phyloP scores from a whole-genome alignment of 1,284 basidiomycete species.

The Ganoderma meredithae region DNA sequence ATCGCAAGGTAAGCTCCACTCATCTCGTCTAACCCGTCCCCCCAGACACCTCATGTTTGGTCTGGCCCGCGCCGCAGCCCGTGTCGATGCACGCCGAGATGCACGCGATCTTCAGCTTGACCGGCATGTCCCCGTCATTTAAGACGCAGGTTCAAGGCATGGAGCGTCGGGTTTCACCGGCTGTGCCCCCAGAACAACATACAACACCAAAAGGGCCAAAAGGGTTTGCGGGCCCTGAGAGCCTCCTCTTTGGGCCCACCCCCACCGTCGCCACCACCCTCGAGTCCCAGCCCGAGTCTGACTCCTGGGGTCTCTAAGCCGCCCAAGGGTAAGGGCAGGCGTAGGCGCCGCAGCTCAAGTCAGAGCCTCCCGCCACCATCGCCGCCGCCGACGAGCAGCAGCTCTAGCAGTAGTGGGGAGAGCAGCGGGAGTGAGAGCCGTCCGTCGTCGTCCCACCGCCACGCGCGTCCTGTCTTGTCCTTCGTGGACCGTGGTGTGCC shows the following conservation, averaged over 20 bases:
- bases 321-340: slow-evolving; percentile 31
- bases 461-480: neutral
- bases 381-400: slow-evolving; percentile 3
- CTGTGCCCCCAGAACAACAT: slow-evolving; percentile 33
- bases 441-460: slow-evolving; percentile 7
- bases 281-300: slow-evolving; percentile 16
- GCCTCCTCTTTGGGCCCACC: slow-evolving; percentile 36
- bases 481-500: neutral
- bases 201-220: slow-evolving; percentile 41
- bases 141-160: slow-evolving; percentile 60
- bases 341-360: slow-evolving; percentile 19
- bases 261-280: slow-evolving; percentile 10
- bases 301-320: slow-evolving; percentile 22
- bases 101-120: slow-evolving; percentile 62
- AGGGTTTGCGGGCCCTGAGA: slow-evolving; percentile 36
- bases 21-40: neutral
- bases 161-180: slow-evolving; percentile 43
- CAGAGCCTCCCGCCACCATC: slow-evolving; percentile 9
- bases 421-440: slow-evolving; percentile 26
- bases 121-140: slow-evolving; percentile 60
- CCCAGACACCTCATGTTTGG: neutral
- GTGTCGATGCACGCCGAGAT: slow-evolving; percentile 70
- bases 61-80: slow-evolving; percentile 40
- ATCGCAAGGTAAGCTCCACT: slow-evolving; percentile 45
- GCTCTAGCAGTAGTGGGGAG: slow-evolving; percentile 29